phyloP scores from a whole-genome alignment of 345 rosid genomes.

The Geranium rotundifolium region DNA sequence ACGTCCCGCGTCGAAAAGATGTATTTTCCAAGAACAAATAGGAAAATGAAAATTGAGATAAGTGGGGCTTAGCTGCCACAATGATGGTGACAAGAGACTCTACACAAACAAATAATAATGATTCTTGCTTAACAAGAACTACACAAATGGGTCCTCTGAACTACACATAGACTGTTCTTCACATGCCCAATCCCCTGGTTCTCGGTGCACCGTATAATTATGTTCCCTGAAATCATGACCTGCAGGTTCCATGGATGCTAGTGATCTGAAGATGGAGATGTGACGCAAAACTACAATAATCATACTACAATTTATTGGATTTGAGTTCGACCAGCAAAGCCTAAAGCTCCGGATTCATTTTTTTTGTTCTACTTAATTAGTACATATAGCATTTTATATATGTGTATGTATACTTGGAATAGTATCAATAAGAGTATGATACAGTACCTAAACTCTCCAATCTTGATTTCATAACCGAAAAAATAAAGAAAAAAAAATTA shows the following conservation, averaged over 20 bases:
- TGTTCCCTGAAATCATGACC: not conserved
- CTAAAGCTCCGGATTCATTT: slow-evolving; percentile 20
- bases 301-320: slow-evolving; percentile 11
- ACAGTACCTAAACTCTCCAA: not conserved
- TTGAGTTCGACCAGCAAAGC: slow-evolving; percentile 11
- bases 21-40: not conserved
- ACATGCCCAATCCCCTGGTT: slow-evolving; percentile 2
- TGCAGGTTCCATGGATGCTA: slow-evolving; percentile 43
- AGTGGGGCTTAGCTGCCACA: not conserved
- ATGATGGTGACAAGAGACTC: not conserved
- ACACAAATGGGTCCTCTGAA: slow-evolving; percentile 12
- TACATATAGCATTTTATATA: slow-evolving; percentile 3
- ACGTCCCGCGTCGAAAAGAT: no score
- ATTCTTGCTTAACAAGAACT: slow-evolving; percentile 19
- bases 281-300: slow-evolving; percentile 16
- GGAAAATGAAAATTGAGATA: not conserved
- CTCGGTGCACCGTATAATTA: no score
- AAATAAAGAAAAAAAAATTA: no score
- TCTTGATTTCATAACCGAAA: not conserved
- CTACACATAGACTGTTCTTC: slow-evolving; percentile 20
- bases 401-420: not conserved
- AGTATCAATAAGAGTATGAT: not conserved
- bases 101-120: slow-evolving; percentile 5
- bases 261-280: slow-evolving; percentile 51
- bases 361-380: slow-evolving; percentile 2